Evolutionary conservation across 768 basidiomycete species (phyloP).

Genomic region (Chalciporus sphaerocephalus): DNA sequence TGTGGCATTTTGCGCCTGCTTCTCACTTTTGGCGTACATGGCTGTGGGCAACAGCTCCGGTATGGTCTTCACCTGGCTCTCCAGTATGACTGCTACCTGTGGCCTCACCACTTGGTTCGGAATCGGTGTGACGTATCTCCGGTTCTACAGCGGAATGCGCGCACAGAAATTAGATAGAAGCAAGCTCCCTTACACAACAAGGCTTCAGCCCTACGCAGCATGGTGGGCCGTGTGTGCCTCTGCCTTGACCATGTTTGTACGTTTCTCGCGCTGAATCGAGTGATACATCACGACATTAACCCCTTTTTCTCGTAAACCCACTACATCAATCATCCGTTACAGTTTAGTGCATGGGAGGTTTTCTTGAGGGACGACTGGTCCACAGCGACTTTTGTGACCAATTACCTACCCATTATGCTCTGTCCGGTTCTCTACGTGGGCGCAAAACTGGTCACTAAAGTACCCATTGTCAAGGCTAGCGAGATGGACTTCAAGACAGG

Average conservation of each 20-base stretch:
- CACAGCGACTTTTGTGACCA: constrained; percentile 35
- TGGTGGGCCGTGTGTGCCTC: constrained; percentile 32
- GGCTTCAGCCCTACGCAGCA: constrained; percentile 39
- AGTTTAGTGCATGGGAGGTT: constrained; percentile 36
- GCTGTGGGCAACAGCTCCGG: constrained; percentile 32
- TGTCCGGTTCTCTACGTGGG: constrained; percentile 44
- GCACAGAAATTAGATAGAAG: constrained; percentile 45
- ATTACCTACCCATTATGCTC: constrained; percentile 36
- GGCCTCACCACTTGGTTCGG: constrained; percentile 42
- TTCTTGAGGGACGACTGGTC: constrained; percentile 36
- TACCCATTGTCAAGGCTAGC: constrained; percentile 8
- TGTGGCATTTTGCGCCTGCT: constrained; percentile 23
- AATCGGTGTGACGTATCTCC: constrained; percentile 41
- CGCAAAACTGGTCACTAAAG: constrained; percentile 14
- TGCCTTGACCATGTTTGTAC: constrained; percentile 33
- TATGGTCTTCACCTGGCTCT: constrained; percentile 39
- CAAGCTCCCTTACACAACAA: constrained; percentile 42
- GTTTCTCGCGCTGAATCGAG: background rate
- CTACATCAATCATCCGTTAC: background rate
- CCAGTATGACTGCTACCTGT: constrained; percentile 31
- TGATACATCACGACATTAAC: too few relatives aligned
- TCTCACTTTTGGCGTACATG: constrained; percentile 38
- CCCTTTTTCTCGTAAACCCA: too few relatives aligned
- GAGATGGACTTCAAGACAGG: constrained; percentile 21
- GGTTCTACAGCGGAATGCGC: constrained; percentile 42